Percentiles rank a stretch among this genome's conserved stretches.
Evolutionary conservation across 2,329 filamentous ascomycete species (phyloP).

Genomic region (Cryphonectria carpinicola): DNA sequence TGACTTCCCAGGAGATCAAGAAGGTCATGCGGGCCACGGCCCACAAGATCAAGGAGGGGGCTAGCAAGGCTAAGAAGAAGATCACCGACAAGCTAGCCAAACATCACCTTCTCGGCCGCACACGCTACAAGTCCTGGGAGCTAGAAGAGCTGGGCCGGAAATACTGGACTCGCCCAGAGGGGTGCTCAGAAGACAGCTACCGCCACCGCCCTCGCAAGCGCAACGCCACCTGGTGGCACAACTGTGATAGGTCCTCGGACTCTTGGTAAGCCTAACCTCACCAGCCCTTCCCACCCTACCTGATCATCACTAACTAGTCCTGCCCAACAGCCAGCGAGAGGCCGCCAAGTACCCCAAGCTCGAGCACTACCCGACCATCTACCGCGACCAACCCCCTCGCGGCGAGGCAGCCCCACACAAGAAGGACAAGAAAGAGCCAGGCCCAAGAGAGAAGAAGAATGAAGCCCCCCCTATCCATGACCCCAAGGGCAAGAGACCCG

Average conservation of each 20-base stretch:
- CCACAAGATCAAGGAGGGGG: not conserved
- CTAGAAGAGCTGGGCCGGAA: not conserved
- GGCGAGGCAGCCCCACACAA: no score
- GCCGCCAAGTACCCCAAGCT: not conserved
- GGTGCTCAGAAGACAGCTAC: not conserved
- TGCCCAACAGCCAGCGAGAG: not conserved
- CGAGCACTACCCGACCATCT: not conserved
- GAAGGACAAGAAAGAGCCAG: no score
- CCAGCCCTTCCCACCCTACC: not conserved
- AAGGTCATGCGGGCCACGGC: not conserved
- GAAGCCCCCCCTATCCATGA: not conserved
- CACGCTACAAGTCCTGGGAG: not conserved
- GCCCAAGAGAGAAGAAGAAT: not conserved
- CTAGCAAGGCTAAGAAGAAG: not conserved
- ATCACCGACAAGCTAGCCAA: not conserved
- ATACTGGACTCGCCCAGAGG: not conserved
- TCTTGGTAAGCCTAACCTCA: not conserved
- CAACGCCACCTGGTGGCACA: slow-evolving; percentile 1
- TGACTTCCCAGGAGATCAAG: not conserved
- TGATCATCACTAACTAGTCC: not conserved
- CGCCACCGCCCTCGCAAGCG: not conserved
- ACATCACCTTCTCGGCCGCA: not conserved
- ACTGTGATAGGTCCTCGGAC: not conserved
- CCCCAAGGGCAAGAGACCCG: not conserved
- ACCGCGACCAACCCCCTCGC: not conserved